Conservation (phyloP, 164 flowering plant species). For the Vitis labrusca region DNA sequence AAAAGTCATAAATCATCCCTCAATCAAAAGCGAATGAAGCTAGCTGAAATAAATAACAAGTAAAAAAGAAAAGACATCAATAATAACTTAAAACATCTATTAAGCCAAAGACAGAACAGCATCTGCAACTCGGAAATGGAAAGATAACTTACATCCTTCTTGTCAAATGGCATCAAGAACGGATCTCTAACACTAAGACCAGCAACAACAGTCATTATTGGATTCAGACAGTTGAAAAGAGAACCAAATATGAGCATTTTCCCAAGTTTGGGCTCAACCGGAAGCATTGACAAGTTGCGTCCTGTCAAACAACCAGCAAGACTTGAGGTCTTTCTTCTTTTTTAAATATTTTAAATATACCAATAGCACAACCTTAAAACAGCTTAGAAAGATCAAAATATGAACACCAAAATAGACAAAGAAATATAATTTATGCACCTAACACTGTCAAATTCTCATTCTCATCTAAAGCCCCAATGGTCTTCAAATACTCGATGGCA, state of each 20-base stretch:
- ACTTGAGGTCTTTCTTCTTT: neutral
- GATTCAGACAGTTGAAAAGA: constrained; percentile 86
- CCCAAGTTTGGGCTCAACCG: constrained; percentile 98
- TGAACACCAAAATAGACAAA: neutral
- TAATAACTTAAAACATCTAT: neutral
- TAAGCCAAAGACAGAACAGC: neutral
- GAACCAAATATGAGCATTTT: constrained; percentile 96
- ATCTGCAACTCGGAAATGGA: neutral
- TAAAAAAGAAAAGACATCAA: neutral
- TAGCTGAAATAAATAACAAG: neutral
- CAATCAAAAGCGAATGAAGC: neutral
- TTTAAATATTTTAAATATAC: too few species aligned
- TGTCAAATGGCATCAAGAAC: constrained; percentile 84
- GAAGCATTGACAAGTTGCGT: constrained; percentile 82
- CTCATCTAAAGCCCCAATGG: constrained; percentile 90
- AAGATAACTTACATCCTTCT: constrained; percentile 81
- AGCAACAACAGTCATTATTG: constrained; percentile 87
- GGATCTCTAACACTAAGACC: constrained; percentile 95
- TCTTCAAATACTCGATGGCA: constrained; percentile 87
- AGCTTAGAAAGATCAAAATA: neutral
- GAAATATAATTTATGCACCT: constrained; percentile 42
- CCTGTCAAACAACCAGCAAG: constrained; percentile 50
- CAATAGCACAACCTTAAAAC: neutral
- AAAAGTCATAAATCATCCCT: too few species aligned
- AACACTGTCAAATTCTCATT: constrained; percentile 78